A percentile compares a stretch with the other conserved stretches of the same genome.
Conservation (phyloP, 2,329 filamentous ascomycete species). For the Elsinoe fawcettii region DNA sequence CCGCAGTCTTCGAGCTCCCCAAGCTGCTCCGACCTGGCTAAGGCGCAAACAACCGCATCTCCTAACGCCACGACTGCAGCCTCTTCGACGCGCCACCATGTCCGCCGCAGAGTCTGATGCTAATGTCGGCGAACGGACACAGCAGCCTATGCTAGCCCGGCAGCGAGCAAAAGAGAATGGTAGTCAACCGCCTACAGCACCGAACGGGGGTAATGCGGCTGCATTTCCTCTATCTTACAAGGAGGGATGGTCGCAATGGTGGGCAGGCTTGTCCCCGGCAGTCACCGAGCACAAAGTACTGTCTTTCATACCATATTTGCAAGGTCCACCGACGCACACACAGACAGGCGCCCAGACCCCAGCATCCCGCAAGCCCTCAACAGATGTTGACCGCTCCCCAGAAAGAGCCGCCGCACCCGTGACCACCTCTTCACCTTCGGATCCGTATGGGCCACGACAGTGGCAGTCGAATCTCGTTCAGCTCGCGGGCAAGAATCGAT, state of each 20-base stretch:
- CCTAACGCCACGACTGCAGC: neutral
- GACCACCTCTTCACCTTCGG: slow-evolving; percentile 43
- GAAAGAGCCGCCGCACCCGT: slow-evolving; percentile 34
- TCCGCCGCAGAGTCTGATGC: slow-evolving; percentile 24
- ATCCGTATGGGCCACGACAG: slow-evolving; percentile 75
- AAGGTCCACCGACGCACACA: slow-evolving; percentile 59
- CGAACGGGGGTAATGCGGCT: slow-evolving; percentile 18
- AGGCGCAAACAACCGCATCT: neutral
- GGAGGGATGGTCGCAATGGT: slow-evolving; percentile 90
- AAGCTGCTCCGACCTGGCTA: neutral
- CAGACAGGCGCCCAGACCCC: slow-evolving; percentile 52
- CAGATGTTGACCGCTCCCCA: slow-evolving; percentile 29
- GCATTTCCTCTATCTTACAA: slow-evolving; percentile 83
- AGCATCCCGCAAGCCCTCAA: slow-evolving; percentile 36
- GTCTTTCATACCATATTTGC: slow-evolving; percentile 74
- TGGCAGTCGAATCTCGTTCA: slow-evolving; percentile 83
- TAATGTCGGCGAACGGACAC: slow-evolving; percentile 20
- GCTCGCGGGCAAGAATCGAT: slow-evolving; percentile 76
- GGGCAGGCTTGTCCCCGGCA: slow-evolving; percentile 74
- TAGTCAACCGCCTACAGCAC: slow-evolving; percentile 15
- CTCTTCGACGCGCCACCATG: slow-evolving; percentile 26
- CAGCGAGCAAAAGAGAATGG: slow-evolving; percentile 25
- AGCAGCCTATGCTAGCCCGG: slow-evolving; percentile 30
- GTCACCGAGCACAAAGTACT: slow-evolving; percentile 84
- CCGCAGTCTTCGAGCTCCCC: neutral